phyloP scores from a whole-genome alignment of 441 rosid genomes.

The Adansonia rubrostipa region DNA sequence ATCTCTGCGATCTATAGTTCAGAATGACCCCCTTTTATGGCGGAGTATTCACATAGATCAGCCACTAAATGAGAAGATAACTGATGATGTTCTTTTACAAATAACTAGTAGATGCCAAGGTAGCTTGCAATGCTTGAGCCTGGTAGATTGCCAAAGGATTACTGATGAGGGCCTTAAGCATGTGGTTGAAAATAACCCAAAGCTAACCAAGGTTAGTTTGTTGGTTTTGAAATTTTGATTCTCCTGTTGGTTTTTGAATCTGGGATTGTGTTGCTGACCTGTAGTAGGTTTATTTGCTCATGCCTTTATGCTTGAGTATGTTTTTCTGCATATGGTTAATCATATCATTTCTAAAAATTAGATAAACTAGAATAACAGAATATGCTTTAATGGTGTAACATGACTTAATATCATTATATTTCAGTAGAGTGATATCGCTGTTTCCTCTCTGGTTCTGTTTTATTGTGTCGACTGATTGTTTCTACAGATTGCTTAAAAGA shows the following conservation, averaged over 20 bases:
- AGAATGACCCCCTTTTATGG: slow-evolving; percentile 72
- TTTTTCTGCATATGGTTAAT: neutral
- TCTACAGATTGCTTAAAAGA: neutral
- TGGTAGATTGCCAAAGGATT: slow-evolving; percentile 74
- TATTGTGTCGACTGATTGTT: neutral
- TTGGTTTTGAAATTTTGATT: neutral
- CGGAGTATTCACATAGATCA: slow-evolving; percentile 68
- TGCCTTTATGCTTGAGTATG: neutral
- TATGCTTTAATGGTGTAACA: neutral
- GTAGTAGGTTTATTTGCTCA: neutral
- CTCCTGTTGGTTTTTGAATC: slow-evolving; percentile 14
- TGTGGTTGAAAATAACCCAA: slow-evolving; percentile 68
- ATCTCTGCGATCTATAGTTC: slow-evolving; percentile 53
- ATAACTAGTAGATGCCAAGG: slow-evolving; percentile 76
- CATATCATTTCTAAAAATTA: neutral
- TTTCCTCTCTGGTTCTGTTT: neutral
- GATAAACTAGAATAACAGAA: neutral
- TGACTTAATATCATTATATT: neutral
- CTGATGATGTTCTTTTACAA: slow-evolving; percentile 72
- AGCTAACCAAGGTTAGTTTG: slow-evolving; percentile 62
- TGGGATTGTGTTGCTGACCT: neutral
- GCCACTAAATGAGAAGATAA: slow-evolving; percentile 80
- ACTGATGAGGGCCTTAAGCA: slow-evolving; percentile 70
- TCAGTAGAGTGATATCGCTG: neutral
- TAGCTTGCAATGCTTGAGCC: slow-evolving; percentile 74